Evolutionary conservation across 345 rosid species (phyloP).

Genomic region (Eucalyptus albens): DNA sequence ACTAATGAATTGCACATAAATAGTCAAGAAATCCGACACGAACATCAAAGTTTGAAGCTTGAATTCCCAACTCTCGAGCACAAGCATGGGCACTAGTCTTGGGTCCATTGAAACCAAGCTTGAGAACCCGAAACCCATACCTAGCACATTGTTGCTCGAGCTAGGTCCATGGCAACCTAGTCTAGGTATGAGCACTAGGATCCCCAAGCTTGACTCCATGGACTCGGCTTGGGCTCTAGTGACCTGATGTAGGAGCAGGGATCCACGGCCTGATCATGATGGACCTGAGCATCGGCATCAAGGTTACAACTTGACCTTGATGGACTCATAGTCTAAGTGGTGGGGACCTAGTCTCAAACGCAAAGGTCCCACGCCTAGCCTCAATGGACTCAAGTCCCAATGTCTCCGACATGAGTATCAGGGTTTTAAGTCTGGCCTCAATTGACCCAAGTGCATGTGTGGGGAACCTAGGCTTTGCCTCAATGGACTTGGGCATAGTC

Average conservation of each 20-base stretch:
- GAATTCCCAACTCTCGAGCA: fast-evolving
- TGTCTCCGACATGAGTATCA: fast-evolving
- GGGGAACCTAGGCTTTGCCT: neutral
- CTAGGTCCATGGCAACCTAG: neutral
- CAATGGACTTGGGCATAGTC: neutral
- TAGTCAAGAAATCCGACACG: neutral
- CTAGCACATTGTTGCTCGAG: neutral
- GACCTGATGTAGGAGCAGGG: neutral
- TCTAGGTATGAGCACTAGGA: neutral
- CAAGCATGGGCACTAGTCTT: neutral
- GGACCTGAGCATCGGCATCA: fast-evolving
- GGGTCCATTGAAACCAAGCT: neutral
- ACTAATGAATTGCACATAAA: too few relatives aligned
- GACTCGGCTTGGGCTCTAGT: neutral
- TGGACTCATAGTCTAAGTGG: too few relatives aligned
- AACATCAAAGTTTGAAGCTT: too few relatives aligned
- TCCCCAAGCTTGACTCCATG: neutral
- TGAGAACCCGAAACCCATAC: neutral
- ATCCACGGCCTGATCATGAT: too few relatives aligned
- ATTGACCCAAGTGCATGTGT: neutral
- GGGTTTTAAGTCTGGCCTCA: fast-evolving
- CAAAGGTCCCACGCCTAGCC: too few relatives aligned
- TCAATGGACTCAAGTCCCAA: too few relatives aligned
- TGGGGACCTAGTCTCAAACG: too few relatives aligned
- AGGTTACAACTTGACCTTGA: too few relatives aligned